Percentiles rank a stretch among this genome's conserved stretches.
Conservation (phyloP, 352 stramenopile genomes). For the Pythium graminicola region DNA sequence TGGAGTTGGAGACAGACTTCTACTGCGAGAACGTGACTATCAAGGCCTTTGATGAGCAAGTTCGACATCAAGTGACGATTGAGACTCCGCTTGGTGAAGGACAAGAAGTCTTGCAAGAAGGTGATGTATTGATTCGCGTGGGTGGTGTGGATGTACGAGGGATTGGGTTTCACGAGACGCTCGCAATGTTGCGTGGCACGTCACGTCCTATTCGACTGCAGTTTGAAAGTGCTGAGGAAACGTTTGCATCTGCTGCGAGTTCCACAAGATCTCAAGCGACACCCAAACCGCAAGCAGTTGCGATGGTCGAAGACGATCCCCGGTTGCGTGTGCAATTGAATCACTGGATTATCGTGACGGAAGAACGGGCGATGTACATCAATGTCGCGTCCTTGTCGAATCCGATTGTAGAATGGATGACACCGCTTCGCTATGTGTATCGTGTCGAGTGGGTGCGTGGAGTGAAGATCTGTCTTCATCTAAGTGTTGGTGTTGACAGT, state of each 20-base stretch:
- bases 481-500: conserved; percentile 83
- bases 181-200: conserved; percentile 70
- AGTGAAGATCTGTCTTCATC: conserved; percentile 55
- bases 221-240: conserved; percentile 78
- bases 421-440: conserved; percentile 83
- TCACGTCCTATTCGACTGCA: conserved; percentile 63
- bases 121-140: conserved; percentile 64
- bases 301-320: conserved; percentile 25
- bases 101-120: conserved; percentile 67
- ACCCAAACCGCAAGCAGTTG: neutral
- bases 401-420: conserved; percentile 85
- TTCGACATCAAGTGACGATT: conserved; percentile 45
- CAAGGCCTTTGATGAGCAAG: conserved; percentile 59
- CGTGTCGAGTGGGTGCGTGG: conserved; percentile 67
- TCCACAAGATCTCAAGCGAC: conserved; percentile 23
- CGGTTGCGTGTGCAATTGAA: conserved; percentile 65
- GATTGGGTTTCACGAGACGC: conserved; percentile 81
- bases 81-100: conserved; percentile 45
- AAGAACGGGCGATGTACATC: conserved; percentile 81
- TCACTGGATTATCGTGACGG: conserved; percentile 86
- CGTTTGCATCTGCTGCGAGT: conserved; percentile 26
- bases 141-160: conserved; percentile 76
- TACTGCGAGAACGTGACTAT: conserved; percentile 86
- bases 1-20: conserved; percentile 86
- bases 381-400: conserved; percentile 73